Base-by-base conservation (phyloP, 2,329 filamentous ascomycete species). In the Domatiomyces catenatus region DNA sequence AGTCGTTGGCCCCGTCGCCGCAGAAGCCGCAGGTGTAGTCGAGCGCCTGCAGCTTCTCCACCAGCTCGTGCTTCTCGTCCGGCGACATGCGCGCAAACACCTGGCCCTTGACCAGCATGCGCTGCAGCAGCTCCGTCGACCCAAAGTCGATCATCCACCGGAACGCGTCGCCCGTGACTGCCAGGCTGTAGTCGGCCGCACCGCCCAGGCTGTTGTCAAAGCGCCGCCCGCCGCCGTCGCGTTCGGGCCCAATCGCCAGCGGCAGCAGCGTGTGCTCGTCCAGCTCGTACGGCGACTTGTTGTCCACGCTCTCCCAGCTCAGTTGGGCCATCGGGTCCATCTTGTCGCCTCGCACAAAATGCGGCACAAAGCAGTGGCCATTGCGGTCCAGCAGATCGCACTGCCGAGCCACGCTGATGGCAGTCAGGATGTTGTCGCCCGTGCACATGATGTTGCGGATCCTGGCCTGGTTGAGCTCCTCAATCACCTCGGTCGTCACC, bases 21-120 rank as follows among this genome's bases (percentile, higher is more conserved):
- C 92, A 98, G 69, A 98, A 98, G 24, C 92, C 92, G 58, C 81
- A 86, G 59, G 86, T 94, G 66, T 95, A 98, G 64, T 89, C 90
- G 56, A 98, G 87, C 60, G 85, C 90, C 65, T 98, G 93, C 2
- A 98, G 75, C 65, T 95, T 98, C 66, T 96, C 92, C 2, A 98
- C 88, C 1, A 98, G 73, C 66, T 98, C 93, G 63, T 95, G 89
- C 66, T 98, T 98, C 67, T 98, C 92, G 63, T 98, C 93, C 0
- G 92, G 93, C 1, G 90, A 96, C 92, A 98, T 98, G 59, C 92
- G 84, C 3, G 92, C 93, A 66, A 94, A 98, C 1, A 98, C 87
- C 66, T 92, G 90, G 22, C 90, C 89, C 49, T 78, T 79, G 36
- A 94, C 83, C 50, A 98, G 84, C 81, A 96, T 90, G 74, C 92